Evolutionary conservation across 2,329 filamentous ascomycete genomes (phyloP).

Genomic region (Talaromyces sp.): DNA sequence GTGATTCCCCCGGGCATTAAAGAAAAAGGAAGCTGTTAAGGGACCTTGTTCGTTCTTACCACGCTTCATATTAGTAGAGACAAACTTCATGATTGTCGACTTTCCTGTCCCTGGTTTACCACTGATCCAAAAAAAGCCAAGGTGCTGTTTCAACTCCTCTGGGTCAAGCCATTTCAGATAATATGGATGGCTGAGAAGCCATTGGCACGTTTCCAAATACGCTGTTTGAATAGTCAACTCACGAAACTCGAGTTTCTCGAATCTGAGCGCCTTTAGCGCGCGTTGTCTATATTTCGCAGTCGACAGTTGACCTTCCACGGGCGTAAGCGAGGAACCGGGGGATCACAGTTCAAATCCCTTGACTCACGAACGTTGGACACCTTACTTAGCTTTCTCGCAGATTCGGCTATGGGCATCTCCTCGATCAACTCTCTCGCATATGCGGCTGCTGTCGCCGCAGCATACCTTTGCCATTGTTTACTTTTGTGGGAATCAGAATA

Average conservation of each 20-base stretch:
- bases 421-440: slow-evolving; percentile 24
- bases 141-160: slow-evolving; percentile 18
- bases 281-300: slow-evolving; percentile 2
- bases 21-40: slow-evolving; percentile 32
- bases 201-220: slow-evolving; percentile 46
- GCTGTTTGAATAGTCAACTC: slow-evolving; percentile 40
- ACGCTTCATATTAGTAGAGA: slow-evolving; percentile 38
- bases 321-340: too few relatives aligned
- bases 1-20: slow-evolving; percentile 27
- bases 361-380: too few relatives aligned
- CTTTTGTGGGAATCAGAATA: slow-evolving; percentile 9
- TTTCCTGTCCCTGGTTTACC: slow-evolving; percentile 44
- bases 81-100: slow-evolving; percentile 50
- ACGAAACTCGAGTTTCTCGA: slow-evolving; percentile 47
- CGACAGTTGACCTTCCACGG: slow-evolving; percentile 7
- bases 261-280: slow-evolving; percentile 35
- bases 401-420: slow-evolving; percentile 13
- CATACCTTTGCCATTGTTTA: slow-evolving; percentile 9
- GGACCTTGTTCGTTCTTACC: slow-evolving; percentile 36
- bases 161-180: slow-evolving; percentile 46
- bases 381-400: too few relatives aligned
- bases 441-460: slow-evolving; percentile 23
- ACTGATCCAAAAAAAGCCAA: slow-evolving; percentile 43
- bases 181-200: slow-evolving; percentile 40
- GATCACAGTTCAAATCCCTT: too few relatives aligned